Percentiles rank a stretch among this genome's conserved stretches.
phyloP scores from a whole-genome alignment of 1,284 basidiomycete genomes.

The Heterobasidion occidentale region DNA sequence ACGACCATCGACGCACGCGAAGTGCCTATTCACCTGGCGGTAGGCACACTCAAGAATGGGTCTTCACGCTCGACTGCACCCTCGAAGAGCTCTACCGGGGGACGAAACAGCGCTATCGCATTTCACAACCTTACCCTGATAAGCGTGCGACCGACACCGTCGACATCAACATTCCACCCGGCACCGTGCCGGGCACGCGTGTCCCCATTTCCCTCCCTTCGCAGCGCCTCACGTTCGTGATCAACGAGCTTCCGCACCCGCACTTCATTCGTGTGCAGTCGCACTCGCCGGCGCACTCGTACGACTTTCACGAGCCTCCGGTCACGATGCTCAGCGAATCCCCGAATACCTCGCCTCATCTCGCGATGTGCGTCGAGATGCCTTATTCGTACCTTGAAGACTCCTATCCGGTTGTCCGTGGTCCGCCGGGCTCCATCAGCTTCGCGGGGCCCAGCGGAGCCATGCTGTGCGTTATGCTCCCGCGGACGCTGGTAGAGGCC shows the following conservation, averaged over 20 bases:
- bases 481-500: slow-evolving; percentile 56
- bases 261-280: slow-evolving; percentile 51
- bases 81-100: slow-evolving; percentile 86
- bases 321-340: background rate
- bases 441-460: slow-evolving; percentile 69
- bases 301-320: background rate
- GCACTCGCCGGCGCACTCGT: slow-evolving; percentile 26
- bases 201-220: slow-evolving; percentile 61
- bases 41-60: slow-evolving; percentile 36
- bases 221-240: slow-evolving; percentile 74
- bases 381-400: slow-evolving; percentile 36
- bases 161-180: slow-evolving; percentile 69
- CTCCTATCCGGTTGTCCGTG: slow-evolving; percentile 19
- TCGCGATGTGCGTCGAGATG: slow-evolving; percentile 59
- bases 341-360: slow-evolving; percentile 11
- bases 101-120: slow-evolving; percentile 71
- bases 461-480: slow-evolving; percentile 52
- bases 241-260: slow-evolving; percentile 69
- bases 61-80: slow-evolving; percentile 65
- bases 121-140: slow-evolving; percentile 21
- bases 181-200: slow-evolving; percentile 66
- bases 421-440: slow-evolving; percentile 34
- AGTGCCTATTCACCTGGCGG: background rate
- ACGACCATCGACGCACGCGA: background rate
- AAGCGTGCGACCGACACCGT: slow-evolving; percentile 43